Base-by-base conservation (phyloP, 2,329 filamentous ascomycete genomes). In the Aspergillaceae sp. region DNA sequence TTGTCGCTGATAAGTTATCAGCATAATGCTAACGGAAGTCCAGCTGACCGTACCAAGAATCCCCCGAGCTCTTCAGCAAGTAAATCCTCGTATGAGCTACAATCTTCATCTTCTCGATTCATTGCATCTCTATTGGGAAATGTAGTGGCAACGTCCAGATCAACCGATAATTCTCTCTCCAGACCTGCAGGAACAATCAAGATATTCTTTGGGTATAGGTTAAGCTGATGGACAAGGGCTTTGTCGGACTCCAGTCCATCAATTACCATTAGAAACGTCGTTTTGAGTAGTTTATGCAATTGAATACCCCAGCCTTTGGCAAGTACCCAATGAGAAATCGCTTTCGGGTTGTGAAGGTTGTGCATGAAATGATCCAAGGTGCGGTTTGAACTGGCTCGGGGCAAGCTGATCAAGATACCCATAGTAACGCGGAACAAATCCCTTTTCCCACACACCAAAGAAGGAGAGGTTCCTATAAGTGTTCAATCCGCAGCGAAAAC, bases 261-360 rank as follows among this genome's bases (percentile, higher is more conserved):
- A 35, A 60, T 42, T 5, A 52, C 54, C 26, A 51, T 40, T 5
- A 35, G 41, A 47, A 51, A 51, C 50, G 41, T 3, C 48, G 43
- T 7, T 49, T 40, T 3, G 51, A 51, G 9, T 56, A 56, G 40
- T 61, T 59, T 5, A 47, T 41, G 40, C 53, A 56, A 26, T 57
- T 52, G 2, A 62, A 8, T 3, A 11, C 41, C 35, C 57, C 50
- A 11, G 56, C 43, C 38, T 55, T 44, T 7, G 54, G 48, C n/a
- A 62, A 49, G 41, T 60, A 60, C 41, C 61, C 59, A 10, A 61
- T 19, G 44, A 4, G 62, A 38, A 6, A 63, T 56, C 1, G 53
- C 58, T 3, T 46, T 52, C 4, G 56, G 54, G 8, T 46, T 40
- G 30, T 45, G 45, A 43, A 53, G 48, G 41, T 62, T 55, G 4